These are phyloP conservation scores for Colletotrichum higginsianum DNA, from an alignment of 2,329 filamentous ascomycete species.

Conservation along the genomic window DNA sequence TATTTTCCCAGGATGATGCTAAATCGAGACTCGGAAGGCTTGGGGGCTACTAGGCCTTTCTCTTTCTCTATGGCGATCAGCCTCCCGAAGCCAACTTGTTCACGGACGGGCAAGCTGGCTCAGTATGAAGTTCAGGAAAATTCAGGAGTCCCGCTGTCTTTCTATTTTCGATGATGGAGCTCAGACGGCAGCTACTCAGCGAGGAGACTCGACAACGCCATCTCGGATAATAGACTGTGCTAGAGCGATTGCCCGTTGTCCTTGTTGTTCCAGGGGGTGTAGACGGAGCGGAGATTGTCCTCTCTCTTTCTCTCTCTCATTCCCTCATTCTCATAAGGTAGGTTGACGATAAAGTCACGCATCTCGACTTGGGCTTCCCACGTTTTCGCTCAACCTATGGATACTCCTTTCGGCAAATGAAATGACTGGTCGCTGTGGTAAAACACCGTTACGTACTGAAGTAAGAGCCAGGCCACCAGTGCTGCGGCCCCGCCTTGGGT, in stretches of 20 bases:
- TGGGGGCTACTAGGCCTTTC: not conserved
- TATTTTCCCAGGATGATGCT: constrained; percentile 2
- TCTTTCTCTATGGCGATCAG: constrained; percentile 3
- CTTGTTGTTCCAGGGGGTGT: constrained; percentile 2
- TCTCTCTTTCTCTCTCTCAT: not conserved
- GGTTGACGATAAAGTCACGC: constrained; percentile 17
- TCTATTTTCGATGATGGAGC: constrained; percentile 35
- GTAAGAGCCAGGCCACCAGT: constrained; percentile 25
- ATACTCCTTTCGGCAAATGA: constrained; percentile 28
- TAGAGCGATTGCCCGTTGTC: not conserved
- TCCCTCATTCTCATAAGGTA: not conserved
- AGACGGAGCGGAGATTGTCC: not conserved
- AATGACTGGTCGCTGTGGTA: not conserved
- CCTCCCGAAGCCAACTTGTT: constrained; percentile 30
- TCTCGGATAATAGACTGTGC: constrained; percentile 3
- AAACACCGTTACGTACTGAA: constrained; percentile 11
- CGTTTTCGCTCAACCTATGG: constrained; percentile 18
- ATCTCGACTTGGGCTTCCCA: constrained; percentile 22
- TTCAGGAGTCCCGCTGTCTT: constrained; percentile 34
- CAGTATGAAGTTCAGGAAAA: constrained; percentile 37
- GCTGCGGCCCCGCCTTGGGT: not conserved
- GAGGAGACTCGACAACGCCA: constrained; percentile 13
- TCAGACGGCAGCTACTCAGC: constrained; percentile 11
- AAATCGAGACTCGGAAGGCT: constrained; percentile 11
- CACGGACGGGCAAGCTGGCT: constrained; percentile 30